These are phyloP conservation scores for Sisymbrium altissimum DNA, from an alignment of 345 rosid species.

Conservation along the genomic window DNA sequence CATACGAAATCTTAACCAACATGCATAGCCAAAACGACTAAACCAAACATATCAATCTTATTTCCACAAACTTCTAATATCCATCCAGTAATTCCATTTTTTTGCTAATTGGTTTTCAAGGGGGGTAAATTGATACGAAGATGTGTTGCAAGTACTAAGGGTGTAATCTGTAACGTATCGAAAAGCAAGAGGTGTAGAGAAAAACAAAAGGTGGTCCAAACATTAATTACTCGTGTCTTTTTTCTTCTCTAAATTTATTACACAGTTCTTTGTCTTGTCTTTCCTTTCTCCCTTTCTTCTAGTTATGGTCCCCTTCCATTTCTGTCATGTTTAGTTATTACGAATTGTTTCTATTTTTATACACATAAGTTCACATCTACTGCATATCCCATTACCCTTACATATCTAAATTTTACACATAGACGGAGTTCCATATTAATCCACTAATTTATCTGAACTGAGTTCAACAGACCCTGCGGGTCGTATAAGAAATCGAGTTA, in stretches of 20 bases:
- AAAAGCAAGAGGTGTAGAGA: conserved; percentile 3
- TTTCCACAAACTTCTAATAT: not conserved
- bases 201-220: conserved; percentile 26
- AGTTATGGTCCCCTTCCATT: conserved; percentile 9
- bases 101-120: not conserved
- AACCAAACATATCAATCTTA: not conserved
- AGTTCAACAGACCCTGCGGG: not conserved
- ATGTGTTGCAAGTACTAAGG: not conserved
- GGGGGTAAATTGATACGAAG: not conserved
- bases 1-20: not conserved
- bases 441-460: not conserved
- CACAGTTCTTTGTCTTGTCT: conserved; percentile 6
- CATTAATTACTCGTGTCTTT: not conserved
- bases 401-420: not conserved
- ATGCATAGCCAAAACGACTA: not conserved
- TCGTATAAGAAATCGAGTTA: not conserved
- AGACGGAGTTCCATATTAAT: not conserved
- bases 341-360: not conserved
- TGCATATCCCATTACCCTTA: not conserved
- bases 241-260: conserved; percentile 2
- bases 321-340: not conserved
- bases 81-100: not conserved
- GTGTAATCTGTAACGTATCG: not conserved
- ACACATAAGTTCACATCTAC: not conserved
- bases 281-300: conserved; percentile 7